phyloP scores from a whole-genome alignment of 345 rosid genomes.

The Syzygium aqueum region DNA sequence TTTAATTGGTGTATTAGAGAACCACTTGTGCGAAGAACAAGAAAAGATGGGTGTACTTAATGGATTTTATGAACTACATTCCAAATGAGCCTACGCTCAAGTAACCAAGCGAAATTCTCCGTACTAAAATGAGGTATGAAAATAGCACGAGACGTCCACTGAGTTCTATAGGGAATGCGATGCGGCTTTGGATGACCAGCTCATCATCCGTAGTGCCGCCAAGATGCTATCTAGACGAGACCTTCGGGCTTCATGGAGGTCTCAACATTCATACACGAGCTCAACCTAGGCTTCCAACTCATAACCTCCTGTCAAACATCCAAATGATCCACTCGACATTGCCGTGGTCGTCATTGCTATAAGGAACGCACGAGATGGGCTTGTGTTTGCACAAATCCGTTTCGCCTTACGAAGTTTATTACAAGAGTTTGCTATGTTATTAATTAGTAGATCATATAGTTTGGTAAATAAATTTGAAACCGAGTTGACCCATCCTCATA shows the following conservation, averaged over 20 bases:
- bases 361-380: not conserved
- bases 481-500: not conserved
- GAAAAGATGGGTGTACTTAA: not conserved
- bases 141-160: not conserved
- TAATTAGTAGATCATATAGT: not conserved
- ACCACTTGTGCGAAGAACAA: not conserved
- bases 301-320: rapidly evolving
- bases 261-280: not conserved
- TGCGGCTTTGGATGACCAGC: not conserved
- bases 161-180: not conserved
- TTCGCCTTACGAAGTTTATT: not conserved
- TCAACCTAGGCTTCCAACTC: not conserved
- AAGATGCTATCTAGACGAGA: not conserved
- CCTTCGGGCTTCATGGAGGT: not conserved
- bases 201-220: not conserved
- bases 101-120: not conserved
- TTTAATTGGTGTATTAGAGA: not conserved
- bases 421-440: not conserved
- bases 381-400: not conserved
- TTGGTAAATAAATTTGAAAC: rapidly evolving
- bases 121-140: not conserved
- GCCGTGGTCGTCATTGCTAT: rapidly evolving
- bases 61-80: not conserved
- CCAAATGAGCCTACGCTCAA: not conserved
- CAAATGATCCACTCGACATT: not conserved